Evolutionary conservation across 371 early-diverging fungal species (phyloP).

Genomic region (Apophysomyces elegans): DNA sequence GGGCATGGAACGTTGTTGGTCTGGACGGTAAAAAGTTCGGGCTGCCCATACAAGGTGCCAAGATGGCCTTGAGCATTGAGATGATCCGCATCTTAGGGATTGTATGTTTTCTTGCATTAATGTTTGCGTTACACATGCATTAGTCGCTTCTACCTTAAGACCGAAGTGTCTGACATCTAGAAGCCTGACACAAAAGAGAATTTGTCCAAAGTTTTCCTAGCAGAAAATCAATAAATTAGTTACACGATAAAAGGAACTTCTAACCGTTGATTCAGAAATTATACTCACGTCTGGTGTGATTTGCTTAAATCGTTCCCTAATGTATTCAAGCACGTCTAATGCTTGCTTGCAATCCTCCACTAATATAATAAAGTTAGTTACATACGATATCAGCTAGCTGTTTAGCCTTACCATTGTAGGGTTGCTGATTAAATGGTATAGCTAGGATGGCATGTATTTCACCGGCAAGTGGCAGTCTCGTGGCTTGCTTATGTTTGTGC

Average conservation of each 20-base stretch:
- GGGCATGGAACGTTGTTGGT: conserved; percentile 41
- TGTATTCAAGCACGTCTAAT: conserved; percentile 53
- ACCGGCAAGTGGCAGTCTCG: conserved; percentile 36
- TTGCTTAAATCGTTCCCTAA: conserved; percentile 38
- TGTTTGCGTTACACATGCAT: background rate
- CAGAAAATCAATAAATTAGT: background rate
- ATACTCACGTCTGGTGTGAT: conserved; percentile 39
- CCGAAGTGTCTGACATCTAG: conserved; percentile 28
- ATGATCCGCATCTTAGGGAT: conserved; percentile 36
- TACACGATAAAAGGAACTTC: background rate
- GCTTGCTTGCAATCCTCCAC: conserved; percentile 49
- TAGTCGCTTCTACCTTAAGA: conserved; percentile 36
- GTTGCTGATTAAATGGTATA: conserved; percentile 37
- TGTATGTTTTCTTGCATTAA: background rate
- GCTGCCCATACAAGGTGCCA: conserved; percentile 32
- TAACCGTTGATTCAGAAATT: no score
- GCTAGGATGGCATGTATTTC: conserved; percentile 41
- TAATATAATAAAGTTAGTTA: conserved; percentile 14
- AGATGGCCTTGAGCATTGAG: conserved; percentile 27
- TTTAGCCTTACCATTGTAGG: conserved; percentile 28
- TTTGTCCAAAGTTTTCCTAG: conserved; percentile 52
- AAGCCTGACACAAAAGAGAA: conserved; percentile 47
- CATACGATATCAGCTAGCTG: background rate
- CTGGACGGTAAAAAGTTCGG: conserved; percentile 42
- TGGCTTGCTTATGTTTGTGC: conserved; percentile 42